phyloP scores from a whole-genome alignment of 2,329 filamentous ascomycete species.

The Didymella pinodella region DNA sequence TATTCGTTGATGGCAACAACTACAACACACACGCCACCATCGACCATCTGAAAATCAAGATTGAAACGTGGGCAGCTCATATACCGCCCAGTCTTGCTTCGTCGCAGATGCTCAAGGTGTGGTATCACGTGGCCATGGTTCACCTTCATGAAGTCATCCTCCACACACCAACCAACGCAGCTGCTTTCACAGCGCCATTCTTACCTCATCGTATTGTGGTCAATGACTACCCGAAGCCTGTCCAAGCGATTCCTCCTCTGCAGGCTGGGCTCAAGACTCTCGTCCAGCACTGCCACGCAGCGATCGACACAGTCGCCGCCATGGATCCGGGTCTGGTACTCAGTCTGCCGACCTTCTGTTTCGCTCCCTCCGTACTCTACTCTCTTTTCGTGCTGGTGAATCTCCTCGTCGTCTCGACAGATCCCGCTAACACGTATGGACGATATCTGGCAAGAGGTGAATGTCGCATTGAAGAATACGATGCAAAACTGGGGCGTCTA shows the following conservation, averaged over 20 bases:
- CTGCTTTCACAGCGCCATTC: constrained; percentile 38
- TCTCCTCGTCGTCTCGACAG: constrained; percentile 30
- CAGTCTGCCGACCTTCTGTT: constrained; percentile 36
- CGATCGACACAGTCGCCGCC: constrained; percentile 29
- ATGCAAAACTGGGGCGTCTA: constrained; percentile 29
- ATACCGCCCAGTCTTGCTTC: constrained; percentile 32
- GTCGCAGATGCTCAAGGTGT: constrained; percentile 35
- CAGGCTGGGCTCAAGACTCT: constrained; percentile 25
- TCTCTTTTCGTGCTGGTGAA: constrained; percentile 39
- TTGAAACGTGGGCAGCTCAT: constrained; percentile 36
- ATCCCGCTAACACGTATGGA: constrained; percentile 37
- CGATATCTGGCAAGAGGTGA: constrained; percentile 26
- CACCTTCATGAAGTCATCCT: constrained; percentile 34
- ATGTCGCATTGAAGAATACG: constrained; percentile 35
- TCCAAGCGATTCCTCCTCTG: constrained; percentile 29
- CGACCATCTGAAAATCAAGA: constrained; percentile 26
- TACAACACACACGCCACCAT: constrained; percentile 29
- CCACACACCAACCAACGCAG: constrained; percentile 39
- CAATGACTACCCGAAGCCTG: constrained; percentile 38
- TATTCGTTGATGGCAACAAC: constrained; percentile 34
- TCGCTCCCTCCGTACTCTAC: constrained; percentile 35
- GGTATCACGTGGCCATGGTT: constrained; percentile 37
- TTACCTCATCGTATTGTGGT: constrained; percentile 37
- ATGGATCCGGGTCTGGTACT: constrained; percentile 38
- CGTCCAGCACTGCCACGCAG: constrained; percentile 35